Evolutionary conservation across 75 land plant species (phyloP).

Genomic region (Adiantum capillusveneris): DNA sequence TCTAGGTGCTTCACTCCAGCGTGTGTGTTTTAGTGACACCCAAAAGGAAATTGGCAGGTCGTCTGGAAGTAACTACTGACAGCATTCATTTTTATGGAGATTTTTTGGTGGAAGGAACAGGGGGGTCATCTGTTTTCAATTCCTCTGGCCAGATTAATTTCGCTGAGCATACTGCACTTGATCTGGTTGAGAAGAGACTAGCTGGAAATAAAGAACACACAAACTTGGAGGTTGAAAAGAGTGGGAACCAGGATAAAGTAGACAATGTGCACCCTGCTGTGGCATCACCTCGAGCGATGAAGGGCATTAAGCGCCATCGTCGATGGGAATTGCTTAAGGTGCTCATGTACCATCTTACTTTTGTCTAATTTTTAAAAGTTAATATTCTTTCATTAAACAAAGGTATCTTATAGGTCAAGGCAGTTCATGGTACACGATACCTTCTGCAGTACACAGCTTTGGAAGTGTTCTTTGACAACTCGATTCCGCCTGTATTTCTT

Average conservation of each 20-base stretch:
- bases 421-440: conserved; percentile 88
- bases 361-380: too few species aligned
- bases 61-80: conserved; percentile 56
- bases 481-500: conserved; percentile 80
- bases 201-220: neutral
- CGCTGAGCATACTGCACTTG: conserved; percentile 18
- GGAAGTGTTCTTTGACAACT: conserved; percentile 79
- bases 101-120: conserved; percentile 93
- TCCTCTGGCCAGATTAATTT: conserved; percentile 27
- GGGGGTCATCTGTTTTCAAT: conserved; percentile 77
- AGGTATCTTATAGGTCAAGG: conserved; percentile 77
- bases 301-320: conserved; percentile 69
- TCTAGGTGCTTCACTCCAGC: conserved; percentile 65
- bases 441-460: conserved; percentile 83
- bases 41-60: conserved; percentile 88
- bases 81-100: conserved; percentile 82
- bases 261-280: conserved; percentile 14
- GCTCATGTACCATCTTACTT: too few species aligned
- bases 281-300: conserved; percentile 18
- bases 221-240: conserved; percentile 1
- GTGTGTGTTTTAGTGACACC: conserved; percentile 77
- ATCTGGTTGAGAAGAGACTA: neutral
- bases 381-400: too few species aligned
- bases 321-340: conserved; percentile 88
- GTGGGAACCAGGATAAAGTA: conserved; percentile 21